phyloP scores from a whole-genome alignment of 352 stramenopile species.

The Lagenidium sp. region DNA sequence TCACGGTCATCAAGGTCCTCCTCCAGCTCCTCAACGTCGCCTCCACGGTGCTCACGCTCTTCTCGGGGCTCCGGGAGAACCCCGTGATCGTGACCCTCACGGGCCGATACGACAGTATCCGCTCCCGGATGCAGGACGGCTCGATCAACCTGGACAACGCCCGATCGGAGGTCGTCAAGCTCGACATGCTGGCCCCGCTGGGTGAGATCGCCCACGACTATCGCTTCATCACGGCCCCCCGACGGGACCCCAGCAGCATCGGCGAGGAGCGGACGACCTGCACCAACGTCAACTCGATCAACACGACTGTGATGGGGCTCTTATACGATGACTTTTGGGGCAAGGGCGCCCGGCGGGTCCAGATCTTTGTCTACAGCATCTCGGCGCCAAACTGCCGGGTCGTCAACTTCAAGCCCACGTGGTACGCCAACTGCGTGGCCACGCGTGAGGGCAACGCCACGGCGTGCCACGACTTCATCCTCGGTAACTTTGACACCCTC shows the following conservation, averaged over 20 bases:
- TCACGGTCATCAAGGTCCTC: conserved; percentile 1
- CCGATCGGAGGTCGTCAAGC: conserved; percentile 4
- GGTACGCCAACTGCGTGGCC: conserved; percentile 18
- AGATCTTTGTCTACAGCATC: conserved; percentile 25
- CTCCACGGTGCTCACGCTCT: conserved; percentile 9
- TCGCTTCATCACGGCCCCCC: conserved; percentile 17
- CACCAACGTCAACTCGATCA: conserved; percentile 23
- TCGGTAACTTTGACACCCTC: conserved; percentile 15
- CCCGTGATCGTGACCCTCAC: conserved; percentile 10
- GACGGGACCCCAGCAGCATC: conserved; percentile 11
- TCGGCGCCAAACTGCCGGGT: conserved; percentile 23
- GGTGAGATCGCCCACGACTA: conserved; percentile 14
- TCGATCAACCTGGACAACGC: conserved; percentile 21
- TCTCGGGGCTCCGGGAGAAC: conserved; percentile 15
- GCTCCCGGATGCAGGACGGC: conserved; percentile 7
- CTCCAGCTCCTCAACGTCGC: conserved; percentile 7
- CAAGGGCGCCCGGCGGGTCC: conserved; percentile 13
- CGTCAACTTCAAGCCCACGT: conserved; percentile 13
- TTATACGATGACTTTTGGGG: conserved; percentile 28
- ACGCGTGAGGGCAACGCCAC: conserved; percentile 16
- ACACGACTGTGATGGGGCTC: conserved; percentile 18
- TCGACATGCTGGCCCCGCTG: conserved; percentile 15
- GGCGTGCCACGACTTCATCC: conserved; percentile 9
- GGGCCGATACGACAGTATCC: conserved; percentile 12
- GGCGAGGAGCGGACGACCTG: conserved; percentile 20